phyloP scores from a whole-genome alignment of 768 basidiomycete genomes.

The Termitomyces sp. region DNA sequence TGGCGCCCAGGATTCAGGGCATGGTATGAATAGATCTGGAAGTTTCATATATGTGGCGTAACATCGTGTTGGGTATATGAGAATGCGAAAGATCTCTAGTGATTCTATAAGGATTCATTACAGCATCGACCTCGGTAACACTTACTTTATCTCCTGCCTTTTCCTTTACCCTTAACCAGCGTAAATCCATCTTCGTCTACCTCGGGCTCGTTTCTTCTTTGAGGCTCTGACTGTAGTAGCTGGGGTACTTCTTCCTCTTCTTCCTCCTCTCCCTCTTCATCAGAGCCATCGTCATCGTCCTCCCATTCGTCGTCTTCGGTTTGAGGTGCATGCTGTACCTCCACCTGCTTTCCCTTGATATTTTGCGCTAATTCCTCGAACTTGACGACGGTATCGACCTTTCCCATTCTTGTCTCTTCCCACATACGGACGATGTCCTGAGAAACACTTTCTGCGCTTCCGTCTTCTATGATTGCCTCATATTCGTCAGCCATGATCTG shows the following conservation, averaged over 20 bases:
- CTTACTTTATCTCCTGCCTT: slow-evolving; percentile 30
- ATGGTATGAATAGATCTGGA: neutral
- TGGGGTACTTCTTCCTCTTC: slow-evolving; percentile 52
- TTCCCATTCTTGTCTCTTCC: slow-evolving; percentile 45
- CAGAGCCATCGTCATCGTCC: slow-evolving; percentile 37
- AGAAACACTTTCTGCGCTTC: slow-evolving; percentile 71
- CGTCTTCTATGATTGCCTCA: slow-evolving; percentile 81
- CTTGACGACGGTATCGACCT: slow-evolving; percentile 45
- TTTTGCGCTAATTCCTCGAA: slow-evolving; percentile 66
- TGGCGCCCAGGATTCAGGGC: too few species aligned
- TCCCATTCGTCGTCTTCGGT: slow-evolving; percentile 35
- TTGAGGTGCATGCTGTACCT: slow-evolving; percentile 40
- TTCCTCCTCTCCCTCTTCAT: slow-evolving; percentile 44
- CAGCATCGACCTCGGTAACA: neutral
- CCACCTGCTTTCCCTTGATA: slow-evolving; percentile 52
- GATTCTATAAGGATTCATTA: neutral
- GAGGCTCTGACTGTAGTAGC: slow-evolving; percentile 38
- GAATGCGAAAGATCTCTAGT: neutral
- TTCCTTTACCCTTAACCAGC: slow-evolving; percentile 63
- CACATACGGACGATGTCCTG: slow-evolving; percentile 69
- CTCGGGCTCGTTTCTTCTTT: slow-evolving; percentile 52
- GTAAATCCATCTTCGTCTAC: slow-evolving; percentile 95
- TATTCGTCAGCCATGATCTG: slow-evolving; percentile 90
- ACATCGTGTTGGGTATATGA: neutral
- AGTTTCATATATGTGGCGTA: neutral